Conservation (phyloP, 257 asterid genomes). For the Solanum peruvianum region DNA sequence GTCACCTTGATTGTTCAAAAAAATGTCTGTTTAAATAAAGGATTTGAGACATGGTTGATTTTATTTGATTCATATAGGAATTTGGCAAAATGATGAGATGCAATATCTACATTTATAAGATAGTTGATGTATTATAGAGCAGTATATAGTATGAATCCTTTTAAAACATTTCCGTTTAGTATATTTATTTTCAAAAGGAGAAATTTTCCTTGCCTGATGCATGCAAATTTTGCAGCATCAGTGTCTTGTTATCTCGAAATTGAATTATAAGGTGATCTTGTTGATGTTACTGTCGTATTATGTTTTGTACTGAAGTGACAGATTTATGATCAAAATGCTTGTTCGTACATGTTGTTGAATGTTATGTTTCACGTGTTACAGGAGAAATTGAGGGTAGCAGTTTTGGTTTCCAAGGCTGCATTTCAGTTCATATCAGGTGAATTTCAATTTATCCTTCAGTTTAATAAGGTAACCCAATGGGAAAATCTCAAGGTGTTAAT, state of each 20-base stretch:
- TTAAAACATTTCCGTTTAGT: too few relatives aligned
- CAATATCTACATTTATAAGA: not conserved
- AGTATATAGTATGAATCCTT: not conserved
- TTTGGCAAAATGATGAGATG: not conserved
- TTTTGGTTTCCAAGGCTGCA: constrained; percentile 84
- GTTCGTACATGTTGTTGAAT: not conserved
- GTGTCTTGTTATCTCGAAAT: not conserved
- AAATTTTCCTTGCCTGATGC: not conserved
- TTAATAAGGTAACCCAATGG: not conserved
- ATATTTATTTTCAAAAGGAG: not conserved
- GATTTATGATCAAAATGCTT: not conserved
- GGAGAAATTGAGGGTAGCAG: constrained; percentile 85
- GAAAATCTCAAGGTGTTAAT: not conserved
- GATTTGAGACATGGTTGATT: not conserved
- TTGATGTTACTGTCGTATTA: not conserved
- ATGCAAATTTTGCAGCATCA: not conserved
- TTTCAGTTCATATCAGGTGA: constrained; percentile 65
- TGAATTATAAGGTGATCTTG: not conserved
- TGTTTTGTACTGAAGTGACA: not conserved
- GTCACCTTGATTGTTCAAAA: not conserved
- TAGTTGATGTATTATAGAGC: not conserved
- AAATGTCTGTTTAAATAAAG: not conserved
- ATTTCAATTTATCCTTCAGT: not conserved
- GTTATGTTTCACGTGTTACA: not conserved
- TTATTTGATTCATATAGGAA: not conserved